phyloP scores from a whole-genome alignment of 495 filamentous ascomycete genomes.

The Lasiosphaeria ovina region DNA sequence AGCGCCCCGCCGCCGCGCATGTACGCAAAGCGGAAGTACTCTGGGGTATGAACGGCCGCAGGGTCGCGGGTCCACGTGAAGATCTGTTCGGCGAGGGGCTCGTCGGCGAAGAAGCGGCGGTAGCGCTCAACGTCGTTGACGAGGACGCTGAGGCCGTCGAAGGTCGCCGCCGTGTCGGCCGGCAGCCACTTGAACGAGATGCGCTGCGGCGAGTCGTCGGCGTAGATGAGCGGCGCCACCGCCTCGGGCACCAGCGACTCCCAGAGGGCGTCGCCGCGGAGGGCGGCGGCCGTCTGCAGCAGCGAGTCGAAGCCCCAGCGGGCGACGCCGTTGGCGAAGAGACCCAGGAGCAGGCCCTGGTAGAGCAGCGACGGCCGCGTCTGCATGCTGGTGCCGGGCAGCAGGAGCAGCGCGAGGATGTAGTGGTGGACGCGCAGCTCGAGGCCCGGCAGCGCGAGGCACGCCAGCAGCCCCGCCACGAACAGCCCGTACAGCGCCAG shows the following conservation, averaged over 20 bases:
- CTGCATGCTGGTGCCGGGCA: slow-evolving; percentile 81
- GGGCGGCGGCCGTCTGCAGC: slow-evolving; percentile 71
- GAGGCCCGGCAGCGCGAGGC: slow-evolving; percentile 68
- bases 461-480: slow-evolving; percentile 56
- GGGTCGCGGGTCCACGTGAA: slow-evolving; percentile 22
- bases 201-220: slow-evolving; percentile 20
- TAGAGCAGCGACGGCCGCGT: slow-evolving; percentile 76
- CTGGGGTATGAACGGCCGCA: slow-evolving; percentile 10
- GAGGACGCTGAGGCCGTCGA: slow-evolving; percentile 20
- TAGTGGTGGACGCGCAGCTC: slow-evolving; percentile 96
- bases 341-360: slow-evolving; percentile 82
- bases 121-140: slow-evolving; percentile 33
- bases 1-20: slow-evolving; percentile 13
- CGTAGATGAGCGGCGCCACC: slow-evolving; percentile 43
- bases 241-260: slow-evolving; percentile 65
- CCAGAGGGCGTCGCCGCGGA: slow-evolving; percentile 67
- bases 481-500: slow-evolving; percentile 67
- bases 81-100: slow-evolving; percentile 17
- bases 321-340: slow-evolving; percentile 90
- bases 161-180: background rate
- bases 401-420: slow-evolving; percentile 75
- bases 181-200: slow-evolving; percentile 57
- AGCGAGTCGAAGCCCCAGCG: slow-evolving; percentile 91
- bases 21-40: slow-evolving; percentile 30
- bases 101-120: slow-evolving; percentile 23